Conservation (phyloP, 352 stramenopile genomes). For the Phytophthora tentaculata region DNA sequence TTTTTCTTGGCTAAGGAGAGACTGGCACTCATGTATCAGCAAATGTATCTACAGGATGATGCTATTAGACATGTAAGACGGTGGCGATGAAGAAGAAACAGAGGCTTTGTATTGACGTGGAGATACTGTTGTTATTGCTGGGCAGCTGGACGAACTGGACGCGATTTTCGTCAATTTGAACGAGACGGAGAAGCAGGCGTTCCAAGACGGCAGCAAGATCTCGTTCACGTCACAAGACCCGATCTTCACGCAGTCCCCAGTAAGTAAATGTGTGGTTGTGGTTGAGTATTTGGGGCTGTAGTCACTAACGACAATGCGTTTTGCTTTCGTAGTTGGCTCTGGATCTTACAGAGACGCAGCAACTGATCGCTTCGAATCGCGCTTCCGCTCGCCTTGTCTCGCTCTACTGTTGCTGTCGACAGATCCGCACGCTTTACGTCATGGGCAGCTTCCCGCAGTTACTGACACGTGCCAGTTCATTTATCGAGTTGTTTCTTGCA, state of each 20-base stretch:
- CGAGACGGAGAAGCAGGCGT: conserved; percentile 34
- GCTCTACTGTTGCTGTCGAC: conserved; percentile 81
- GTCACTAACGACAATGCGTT: neutral
- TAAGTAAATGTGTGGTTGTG: conserved; percentile 20
- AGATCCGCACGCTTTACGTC: conserved; percentile 79
- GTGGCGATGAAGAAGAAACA: too few species aligned
- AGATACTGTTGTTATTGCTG: conserved; percentile 1
- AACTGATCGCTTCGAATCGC: conserved; percentile 57
- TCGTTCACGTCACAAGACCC: conserved; percentile 35
- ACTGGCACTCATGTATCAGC: conserved; percentile 85
- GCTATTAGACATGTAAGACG: conserved; percentile 82
- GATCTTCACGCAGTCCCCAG: conserved; percentile 75
- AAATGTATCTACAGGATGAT: conserved; percentile 85
- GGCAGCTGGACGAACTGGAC: conserved; percentile 80
- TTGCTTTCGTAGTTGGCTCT: conserved; percentile 58
- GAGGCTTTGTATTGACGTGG: too few species aligned
- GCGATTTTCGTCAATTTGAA: conserved; percentile 70
- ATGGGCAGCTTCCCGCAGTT: conserved; percentile 74
- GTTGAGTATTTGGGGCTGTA: too few species aligned
- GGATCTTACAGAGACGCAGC: conserved; percentile 53
- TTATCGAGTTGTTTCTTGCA: conserved; percentile 62
- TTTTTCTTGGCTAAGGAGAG: conserved; percentile 85
- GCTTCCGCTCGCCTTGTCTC: conserved; percentile 60
- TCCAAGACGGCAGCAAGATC: conserved; percentile 27
- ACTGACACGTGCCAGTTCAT: conserved; percentile 54